phyloP scores from a whole-genome alignment of 768 basidiomycete genomes.

The Boletus tylopilopsis region DNA sequence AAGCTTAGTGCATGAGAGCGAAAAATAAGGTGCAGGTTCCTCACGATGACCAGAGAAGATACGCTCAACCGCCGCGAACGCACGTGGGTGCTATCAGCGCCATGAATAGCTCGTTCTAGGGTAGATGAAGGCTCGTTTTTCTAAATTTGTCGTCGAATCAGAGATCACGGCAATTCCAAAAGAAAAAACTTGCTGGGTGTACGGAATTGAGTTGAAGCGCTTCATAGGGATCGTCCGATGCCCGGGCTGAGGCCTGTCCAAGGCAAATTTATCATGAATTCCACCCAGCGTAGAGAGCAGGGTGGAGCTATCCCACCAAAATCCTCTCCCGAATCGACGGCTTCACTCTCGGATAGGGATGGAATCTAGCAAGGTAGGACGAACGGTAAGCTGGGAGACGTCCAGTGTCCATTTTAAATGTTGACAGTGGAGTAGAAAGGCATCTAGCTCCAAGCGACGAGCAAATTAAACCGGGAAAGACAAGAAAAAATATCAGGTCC shows the following conservation, averaged over 20 bases:
- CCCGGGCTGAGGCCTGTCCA: conserved; percentile 7
- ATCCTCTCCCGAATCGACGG: conserved; percentile 21
- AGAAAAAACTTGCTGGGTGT: not conserved
- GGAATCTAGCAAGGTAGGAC: conserved; percentile 24
- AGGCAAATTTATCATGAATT: not conserved
- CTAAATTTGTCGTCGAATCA: conserved; percentile 5
- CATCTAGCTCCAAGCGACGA: not conserved
- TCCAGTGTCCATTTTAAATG: conserved; percentile 11
- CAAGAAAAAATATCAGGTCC: too few relatives aligned
- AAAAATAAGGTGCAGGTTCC: not conserved
- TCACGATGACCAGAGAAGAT: conserved; percentile 18
- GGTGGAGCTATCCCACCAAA: conserved; percentile 12
- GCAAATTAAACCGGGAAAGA: not conserved
- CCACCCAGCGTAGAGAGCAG: not conserved
- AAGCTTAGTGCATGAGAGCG: not conserved
- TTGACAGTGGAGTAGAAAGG: not conserved
- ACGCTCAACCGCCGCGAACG: conserved; percentile 13
- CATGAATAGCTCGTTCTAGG: conserved; percentile 5
- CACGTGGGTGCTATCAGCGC: not conserved
- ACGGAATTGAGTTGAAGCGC: not conserved
- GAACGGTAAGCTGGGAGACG: conserved; percentile 24
- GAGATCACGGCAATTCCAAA: not conserved
- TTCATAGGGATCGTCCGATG: not conserved
- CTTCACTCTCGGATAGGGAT: conserved; percentile 26
- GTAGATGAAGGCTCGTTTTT: not conserved